A percentile compares a stretch with the other conserved stretches of the same genome.
Conservation (phyloP, 2,329 filamentous ascomycete genomes). For the Xylariales sp. region DNA sequence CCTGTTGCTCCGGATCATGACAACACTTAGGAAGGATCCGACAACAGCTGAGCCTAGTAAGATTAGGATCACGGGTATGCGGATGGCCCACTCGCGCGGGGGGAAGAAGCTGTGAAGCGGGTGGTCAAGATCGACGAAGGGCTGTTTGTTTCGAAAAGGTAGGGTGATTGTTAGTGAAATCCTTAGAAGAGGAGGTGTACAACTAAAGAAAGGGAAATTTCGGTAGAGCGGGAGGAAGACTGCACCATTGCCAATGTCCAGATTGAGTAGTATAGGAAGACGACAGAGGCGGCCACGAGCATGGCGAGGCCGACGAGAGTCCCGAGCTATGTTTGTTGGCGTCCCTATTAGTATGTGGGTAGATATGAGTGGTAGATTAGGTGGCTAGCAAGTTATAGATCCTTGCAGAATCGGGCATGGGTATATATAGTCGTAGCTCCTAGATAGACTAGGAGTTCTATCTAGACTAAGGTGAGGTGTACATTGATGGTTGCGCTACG, state of each 20-base stretch:
- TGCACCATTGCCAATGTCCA: conserved; percentile 97
- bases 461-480: background rate
- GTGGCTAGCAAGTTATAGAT: background rate
- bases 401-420: background rate
- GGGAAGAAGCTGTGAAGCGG: conserved; percentile 95
- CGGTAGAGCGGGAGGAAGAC: conserved; percentile 30
- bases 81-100: conserved; percentile 97
- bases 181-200: too few relatives aligned
- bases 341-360: background rate
- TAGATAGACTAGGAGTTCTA: background rate
- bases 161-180: conserved; percentile 15
- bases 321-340: conserved; percentile 75
- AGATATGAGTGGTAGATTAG: background rate
- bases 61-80: conserved; percentile 96
- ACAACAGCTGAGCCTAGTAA: conserved; percentile 93
- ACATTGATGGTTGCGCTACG: conserved; percentile 12
- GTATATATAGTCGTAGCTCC: too few relatives aligned
- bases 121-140: conserved; percentile 96
- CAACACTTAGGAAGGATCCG: conserved; percentile 92
- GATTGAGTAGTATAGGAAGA: conserved; percentile 89
- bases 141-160: conserved; percentile 63
- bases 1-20: conserved; percentile 98
- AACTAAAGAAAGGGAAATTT: conserved; percentile 21
- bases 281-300: conserved; percentile 72
- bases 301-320: conserved; percentile 78